phyloP scores from a whole-genome alignment of 1,139 yeast species.

The Hyphopichia burtonii region DNA sequence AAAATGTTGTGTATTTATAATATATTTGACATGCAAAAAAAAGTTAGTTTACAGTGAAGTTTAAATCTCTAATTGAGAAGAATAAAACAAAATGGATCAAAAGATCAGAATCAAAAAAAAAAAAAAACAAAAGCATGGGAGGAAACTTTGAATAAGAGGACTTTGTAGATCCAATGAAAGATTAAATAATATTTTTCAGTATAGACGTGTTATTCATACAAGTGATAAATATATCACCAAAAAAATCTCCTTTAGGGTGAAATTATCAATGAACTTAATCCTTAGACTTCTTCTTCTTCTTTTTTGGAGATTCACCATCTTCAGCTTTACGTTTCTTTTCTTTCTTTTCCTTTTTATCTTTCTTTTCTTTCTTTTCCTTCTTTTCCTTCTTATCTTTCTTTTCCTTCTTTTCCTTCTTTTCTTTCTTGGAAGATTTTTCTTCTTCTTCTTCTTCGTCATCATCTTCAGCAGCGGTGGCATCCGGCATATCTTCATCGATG shows the following conservation, averaged over 20 bases:
- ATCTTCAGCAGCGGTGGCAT: constrained; percentile 17
- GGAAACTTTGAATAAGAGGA: neutral
- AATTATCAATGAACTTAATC: constrained; percentile 19
- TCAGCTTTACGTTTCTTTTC: constrained; percentile 54
- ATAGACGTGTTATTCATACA: no score
- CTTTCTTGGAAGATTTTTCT: constrained; percentile 55
- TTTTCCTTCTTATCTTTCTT: constrained; percentile 58
- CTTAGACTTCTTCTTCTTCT: constrained; percentile 52
- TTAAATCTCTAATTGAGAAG: neutral
- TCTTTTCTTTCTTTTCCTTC: constrained; percentile 53
- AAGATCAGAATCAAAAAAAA: neutral
- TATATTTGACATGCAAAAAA: constrained; percentile 14
- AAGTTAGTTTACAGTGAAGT: constrained; percentile 10
- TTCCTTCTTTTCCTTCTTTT: constrained; percentile 54
- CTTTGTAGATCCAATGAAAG: neutral
- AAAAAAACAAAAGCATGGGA: neutral
- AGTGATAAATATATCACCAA: neutral
- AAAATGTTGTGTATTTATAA: neutral
- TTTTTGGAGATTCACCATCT: constrained; percentile 43
- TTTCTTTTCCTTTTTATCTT: constrained; percentile 55
- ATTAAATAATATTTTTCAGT: neutral
- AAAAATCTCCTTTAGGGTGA: neutral
- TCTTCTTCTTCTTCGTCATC: constrained; percentile 38
- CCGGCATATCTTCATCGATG: constrained; percentile 21
- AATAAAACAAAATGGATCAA: neutral